A percentile compares a stretch with the other conserved stretches of the same genome.
These are phyloP conservation scores for Penicillium chermesinum DNA, from an alignment of 495 filamentous ascomycete species.

Conservation along the genomic window DNA sequence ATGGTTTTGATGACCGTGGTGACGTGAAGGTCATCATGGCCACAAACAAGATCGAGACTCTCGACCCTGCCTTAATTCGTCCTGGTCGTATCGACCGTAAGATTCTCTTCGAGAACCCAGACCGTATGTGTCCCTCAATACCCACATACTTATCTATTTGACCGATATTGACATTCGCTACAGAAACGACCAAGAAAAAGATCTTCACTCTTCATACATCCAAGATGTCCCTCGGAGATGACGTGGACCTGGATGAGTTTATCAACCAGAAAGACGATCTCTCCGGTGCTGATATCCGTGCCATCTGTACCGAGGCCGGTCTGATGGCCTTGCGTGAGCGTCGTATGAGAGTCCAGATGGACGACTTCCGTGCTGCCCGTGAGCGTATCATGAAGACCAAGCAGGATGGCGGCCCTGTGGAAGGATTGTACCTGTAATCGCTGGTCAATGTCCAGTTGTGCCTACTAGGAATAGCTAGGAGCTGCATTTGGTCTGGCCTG, in stretches of 20 bases:
- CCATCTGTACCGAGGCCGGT: constrained; percentile 96
- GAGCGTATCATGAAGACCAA: constrained; percentile 98
- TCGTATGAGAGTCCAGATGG: constrained; percentile 98
- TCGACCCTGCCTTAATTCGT: constrained; percentile 93
- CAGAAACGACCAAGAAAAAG: constrained; percentile 98
- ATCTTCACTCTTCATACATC: constrained; percentile 99
- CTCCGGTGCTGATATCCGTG: constrained; percentile 96
- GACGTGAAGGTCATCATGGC: constrained; percentile 99
- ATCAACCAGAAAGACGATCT: constrained; percentile 98
- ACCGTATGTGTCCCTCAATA: constrained; percentile 56
- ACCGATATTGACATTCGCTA: constrained; percentile 27
- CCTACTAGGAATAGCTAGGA: constrained; percentile 2
- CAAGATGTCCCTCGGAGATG: constrained; percentile 94
- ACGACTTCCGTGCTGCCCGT: constrained; percentile 87
- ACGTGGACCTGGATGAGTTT: constrained; percentile 97
- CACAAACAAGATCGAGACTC: constrained; percentile 98
- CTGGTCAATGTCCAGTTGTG: constrained; percentile 2
- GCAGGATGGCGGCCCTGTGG: constrained; percentile 88
- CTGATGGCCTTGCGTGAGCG: constrained; percentile 92
- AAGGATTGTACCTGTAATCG: constrained; percentile 93
- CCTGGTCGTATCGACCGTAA: constrained; percentile 98
- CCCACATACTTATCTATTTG: not conserved
- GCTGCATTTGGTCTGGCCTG: constrained; percentile 12
- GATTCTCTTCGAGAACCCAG: constrained; percentile 98
- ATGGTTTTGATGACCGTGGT: constrained; percentile 97